phyloP scores from a whole-genome alignment of 768 basidiomycete species.

The Amanita pseudoporphyria region DNA sequence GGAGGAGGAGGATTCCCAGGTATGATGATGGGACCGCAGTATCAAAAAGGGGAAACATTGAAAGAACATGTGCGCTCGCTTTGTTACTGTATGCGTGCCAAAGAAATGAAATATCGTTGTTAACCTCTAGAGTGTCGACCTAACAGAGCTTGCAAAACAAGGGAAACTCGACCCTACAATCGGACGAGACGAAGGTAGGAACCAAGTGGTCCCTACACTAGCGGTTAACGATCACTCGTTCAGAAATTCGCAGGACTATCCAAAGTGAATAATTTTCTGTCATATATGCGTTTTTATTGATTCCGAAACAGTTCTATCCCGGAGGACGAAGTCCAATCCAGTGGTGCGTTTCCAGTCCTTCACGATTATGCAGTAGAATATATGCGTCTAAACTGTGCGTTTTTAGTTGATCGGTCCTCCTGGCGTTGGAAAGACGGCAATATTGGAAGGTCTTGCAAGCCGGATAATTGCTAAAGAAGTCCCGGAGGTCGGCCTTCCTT shows the following conservation, averaged over 20 bases:
- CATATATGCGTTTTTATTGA: neutral
- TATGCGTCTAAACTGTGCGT: neutral
- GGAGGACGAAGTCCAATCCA: slow-evolving; percentile 88
- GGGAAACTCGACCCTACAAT: slow-evolving; percentile 90
- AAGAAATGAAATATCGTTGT: neutral
- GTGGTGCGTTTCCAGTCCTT: slow-evolving; percentile 39
- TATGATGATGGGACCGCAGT: slow-evolving; percentile 54
- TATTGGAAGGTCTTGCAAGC: slow-evolving; percentile 82
- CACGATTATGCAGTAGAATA: neutral
- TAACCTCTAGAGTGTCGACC: slow-evolving; percentile 55
- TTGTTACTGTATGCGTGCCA: neutral
- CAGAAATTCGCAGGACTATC: slow-evolving; percentile 83
- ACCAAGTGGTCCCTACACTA: neutral
- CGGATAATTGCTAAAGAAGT: slow-evolving; percentile 85
- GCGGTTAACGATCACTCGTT: neutral
- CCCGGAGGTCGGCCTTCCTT: slow-evolving; percentile 58
- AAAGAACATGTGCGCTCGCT: slow-evolving; percentile 52
- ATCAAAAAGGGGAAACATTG: slow-evolving; percentile 75
- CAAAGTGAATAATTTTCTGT: slow-evolving; percentile 51
- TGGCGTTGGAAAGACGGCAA: slow-evolving; percentile 90
- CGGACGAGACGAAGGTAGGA: slow-evolving; percentile 71
- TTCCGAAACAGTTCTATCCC: slow-evolving; percentile 52
- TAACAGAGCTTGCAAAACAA: slow-evolving; percentile 73
- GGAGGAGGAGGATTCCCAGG: slow-evolving; percentile 48
- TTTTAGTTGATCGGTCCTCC: slow-evolving; percentile 71